Evolutionary conservation across 345 rosid species (phyloP), one percentile per base, ranked within the genome.

Genomic region (Eutrema heterophyllum): DNA sequence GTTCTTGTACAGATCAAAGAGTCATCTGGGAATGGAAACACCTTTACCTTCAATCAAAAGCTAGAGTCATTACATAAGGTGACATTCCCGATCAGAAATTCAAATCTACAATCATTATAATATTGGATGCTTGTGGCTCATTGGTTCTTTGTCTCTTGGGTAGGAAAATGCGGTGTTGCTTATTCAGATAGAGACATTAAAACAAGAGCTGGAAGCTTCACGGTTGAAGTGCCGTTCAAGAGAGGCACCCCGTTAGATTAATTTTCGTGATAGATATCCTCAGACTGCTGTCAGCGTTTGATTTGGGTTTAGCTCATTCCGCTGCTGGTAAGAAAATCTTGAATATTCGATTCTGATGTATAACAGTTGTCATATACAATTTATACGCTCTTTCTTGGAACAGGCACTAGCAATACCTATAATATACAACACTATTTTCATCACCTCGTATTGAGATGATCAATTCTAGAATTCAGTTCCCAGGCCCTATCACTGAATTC

Each of bases 121-220:
- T 11, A 11, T 40, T 67, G 4, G 38, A 68, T 40, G 54, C 44
- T 59, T 30, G 3, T 75, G 38, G 26, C 43, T 66, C 68, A 50
- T 74, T 44, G 8, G 46, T 57, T 76, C 26, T 2, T 44, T 80
- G 46, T 58, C 63, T 46, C n/a, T 67, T 60, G 70, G 3, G 30
- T 84, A 90, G 94, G 92, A 81, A 81, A 90, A 87, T 63, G 64
- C 35, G 29, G 90, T 76, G 8, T 78, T 90, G 76, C 79, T 83
- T 21, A 59, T 49, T 51, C 80, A 77, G 55, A 62, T 90, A 77
- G 84, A 87, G 71, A 32, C 60, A 26, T 73, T 87, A 62, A 87
- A 83, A 46, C 65, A 72, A 36, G 90, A 82, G 70, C 83, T 88
- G 15, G 80, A 73, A 54, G 81, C 75, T 32, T 78, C 72, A 63